phyloP scores from a whole-genome alignment of 805 yeast species.

The Candida cerambycidarum region DNA sequence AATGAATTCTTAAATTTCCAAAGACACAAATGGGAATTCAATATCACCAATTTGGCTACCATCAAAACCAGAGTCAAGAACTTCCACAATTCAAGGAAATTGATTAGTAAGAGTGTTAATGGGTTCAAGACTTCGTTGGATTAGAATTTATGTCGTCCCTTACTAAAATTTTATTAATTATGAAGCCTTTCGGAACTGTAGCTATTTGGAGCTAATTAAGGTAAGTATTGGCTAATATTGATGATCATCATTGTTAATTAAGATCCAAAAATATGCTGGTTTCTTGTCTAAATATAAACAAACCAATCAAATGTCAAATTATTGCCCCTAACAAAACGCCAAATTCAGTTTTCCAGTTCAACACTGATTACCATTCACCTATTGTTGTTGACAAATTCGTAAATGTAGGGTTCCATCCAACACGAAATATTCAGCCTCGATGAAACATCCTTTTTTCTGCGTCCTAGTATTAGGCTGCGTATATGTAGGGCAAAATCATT shows the following conservation, averaged over 20 bases:
- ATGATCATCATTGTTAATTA: too few species aligned
- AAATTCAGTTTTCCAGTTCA: too few species aligned
- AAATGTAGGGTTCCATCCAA: not conserved
- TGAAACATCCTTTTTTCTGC: not conserved
- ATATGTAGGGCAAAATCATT: too few species aligned
- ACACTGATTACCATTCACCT: not conserved
- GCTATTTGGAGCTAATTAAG: too few species aligned
- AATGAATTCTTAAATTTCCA: constrained; percentile 15
- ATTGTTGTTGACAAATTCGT: not conserved
- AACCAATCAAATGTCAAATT: too few species aligned
- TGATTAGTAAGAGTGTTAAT: constrained; percentile 11
- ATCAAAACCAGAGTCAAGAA: constrained; percentile 11
- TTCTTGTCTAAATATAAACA: too few species aligned
- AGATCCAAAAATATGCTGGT: too few species aligned
- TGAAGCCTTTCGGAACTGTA: too few species aligned
- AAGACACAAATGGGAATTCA: constrained; percentile 16
- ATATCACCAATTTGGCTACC: constrained; percentile 9
- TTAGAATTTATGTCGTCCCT: not conserved
- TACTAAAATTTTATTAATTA: too few species aligned
- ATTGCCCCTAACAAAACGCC: too few species aligned
- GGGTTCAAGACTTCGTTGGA: constrained; percentile 7
- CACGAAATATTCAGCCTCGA: not conserved
- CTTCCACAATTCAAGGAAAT: constrained; percentile 12
- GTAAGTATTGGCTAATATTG: too few species aligned
- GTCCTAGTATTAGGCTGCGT: too few species aligned